phyloP scores from a whole-genome alignment of 2,329 filamentous ascomycete genomes.

The Erysiphe neolycopersici region DNA sequence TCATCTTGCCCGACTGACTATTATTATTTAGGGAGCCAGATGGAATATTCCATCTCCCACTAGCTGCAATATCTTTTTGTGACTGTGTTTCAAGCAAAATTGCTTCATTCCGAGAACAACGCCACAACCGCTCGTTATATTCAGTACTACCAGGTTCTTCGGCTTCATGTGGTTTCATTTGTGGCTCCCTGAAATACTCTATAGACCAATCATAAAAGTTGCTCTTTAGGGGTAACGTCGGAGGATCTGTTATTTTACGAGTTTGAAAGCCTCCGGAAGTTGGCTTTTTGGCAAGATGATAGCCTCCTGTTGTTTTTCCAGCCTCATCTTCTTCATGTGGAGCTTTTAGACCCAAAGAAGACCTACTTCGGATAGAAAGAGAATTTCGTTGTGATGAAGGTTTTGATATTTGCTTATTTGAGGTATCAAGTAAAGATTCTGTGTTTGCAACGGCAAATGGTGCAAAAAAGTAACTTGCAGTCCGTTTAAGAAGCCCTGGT shows the following conservation, averaged over 20 bases:
- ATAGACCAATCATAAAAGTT: slow-evolving; percentile 87
- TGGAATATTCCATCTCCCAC: slow-evolving; percentile 64
- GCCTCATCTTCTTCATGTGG: slow-evolving; percentile 55
- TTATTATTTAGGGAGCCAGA: slow-evolving; percentile 68
- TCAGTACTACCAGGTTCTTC: slow-evolving; percentile 91
- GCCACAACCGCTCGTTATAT: slow-evolving; percentile 87
- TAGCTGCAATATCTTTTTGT: slow-evolving; percentile 66
- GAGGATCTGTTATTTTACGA: slow-evolving; percentile 28
- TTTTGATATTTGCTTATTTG: slow-evolving; percentile 6
- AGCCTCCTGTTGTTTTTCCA: slow-evolving; percentile 35
- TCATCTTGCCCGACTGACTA: slow-evolving; percentile 73
- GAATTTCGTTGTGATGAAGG: slow-evolving; percentile 9
- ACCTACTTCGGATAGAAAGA: slow-evolving; percentile 16
- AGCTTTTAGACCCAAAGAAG: slow-evolving; percentile 28
- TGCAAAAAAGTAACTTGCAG: slow-evolving; percentile 34
- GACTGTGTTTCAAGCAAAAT: slow-evolving; percentile 86
- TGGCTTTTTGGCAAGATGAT: slow-evolving; percentile 52
- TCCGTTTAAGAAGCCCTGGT: slow-evolving; percentile 32
- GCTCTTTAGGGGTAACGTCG: slow-evolving; percentile 50
- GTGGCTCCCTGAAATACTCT: slow-evolving; percentile 91
- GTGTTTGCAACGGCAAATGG: slow-evolving; percentile 19
- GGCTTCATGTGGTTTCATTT: slow-evolving; percentile 90
- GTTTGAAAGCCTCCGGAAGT: slow-evolving; percentile 49
- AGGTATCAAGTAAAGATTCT: slow-evolving; percentile 8
- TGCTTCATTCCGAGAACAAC: slow-evolving; percentile 70